These are phyloP conservation scores for Fusarium algeriense DNA, from an alignment of 2,329 filamentous ascomycete species.

Conservation along the genomic window DNA sequence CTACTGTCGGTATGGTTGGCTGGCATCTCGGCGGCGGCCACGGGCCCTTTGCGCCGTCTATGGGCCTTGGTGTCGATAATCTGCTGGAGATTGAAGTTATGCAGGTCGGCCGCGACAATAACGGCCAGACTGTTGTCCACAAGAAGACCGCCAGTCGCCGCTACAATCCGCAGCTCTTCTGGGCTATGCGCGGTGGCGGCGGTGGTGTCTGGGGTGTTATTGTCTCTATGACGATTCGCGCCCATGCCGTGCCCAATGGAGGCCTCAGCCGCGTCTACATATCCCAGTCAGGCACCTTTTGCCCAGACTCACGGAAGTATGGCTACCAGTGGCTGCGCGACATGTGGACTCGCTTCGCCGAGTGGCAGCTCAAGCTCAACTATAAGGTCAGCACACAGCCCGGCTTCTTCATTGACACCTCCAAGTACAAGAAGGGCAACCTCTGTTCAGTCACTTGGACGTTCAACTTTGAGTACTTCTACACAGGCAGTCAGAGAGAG, in stretches of 20 bases:
- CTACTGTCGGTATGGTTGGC: conserved; percentile 1
- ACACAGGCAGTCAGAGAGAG: background rate
- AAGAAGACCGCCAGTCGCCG: background rate
- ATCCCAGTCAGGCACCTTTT: background rate
- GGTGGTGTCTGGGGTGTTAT: conserved; percentile 8
- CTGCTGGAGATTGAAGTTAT: conserved; percentile 8
- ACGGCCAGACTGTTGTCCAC: background rate
- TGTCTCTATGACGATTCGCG: conserved; percentile 4
- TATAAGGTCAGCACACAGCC: conserved; percentile 13
- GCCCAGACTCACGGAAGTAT: background rate
- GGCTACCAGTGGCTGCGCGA: background rate
- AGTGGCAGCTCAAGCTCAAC: conserved; percentile 6
- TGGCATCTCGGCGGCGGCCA: conserved; percentile 11
- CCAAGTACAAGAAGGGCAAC: background rate
- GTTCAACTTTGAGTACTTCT: conserved; percentile 8
- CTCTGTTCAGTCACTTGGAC: background rate
- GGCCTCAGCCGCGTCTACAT: conserved; percentile 6
- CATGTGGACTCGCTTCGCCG: conserved; percentile 5
- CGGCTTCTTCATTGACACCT: background rate
- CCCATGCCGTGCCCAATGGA: background rate
- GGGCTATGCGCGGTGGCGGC: conserved; percentile 2
- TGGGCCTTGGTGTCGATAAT: conserved; percentile 8
- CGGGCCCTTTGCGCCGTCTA: conserved; percentile 6
- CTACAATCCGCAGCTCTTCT: conserved; percentile 1
- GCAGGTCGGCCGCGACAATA: background rate